Conservation (phyloP, 75 land plant genomes). For the Pinus taeda region DNA sequence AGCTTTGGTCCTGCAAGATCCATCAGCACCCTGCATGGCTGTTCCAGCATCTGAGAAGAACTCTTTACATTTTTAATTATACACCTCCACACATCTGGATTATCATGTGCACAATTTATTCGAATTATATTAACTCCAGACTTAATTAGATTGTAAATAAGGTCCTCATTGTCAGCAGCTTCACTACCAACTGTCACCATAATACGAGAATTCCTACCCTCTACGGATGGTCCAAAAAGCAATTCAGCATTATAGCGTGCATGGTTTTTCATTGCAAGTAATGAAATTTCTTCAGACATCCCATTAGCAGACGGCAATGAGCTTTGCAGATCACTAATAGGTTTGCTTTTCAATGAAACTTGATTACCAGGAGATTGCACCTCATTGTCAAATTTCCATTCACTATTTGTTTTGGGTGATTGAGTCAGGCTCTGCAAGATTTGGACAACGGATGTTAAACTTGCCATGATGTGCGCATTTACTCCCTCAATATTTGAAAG, state of each 20-base stretch:
- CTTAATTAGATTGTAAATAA: slow-evolving; percentile 34
- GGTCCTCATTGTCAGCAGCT: slow-evolving; percentile 28
- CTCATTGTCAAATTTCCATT: neutral
- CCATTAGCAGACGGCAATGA: neutral
- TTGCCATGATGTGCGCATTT: slow-evolving; percentile 39
- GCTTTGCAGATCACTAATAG: slow-evolving; percentile 2
- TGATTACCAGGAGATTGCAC: neutral
- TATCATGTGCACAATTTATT: slow-evolving; percentile 67
- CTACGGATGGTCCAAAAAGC: slow-evolving; percentile 32
- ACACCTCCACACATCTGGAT: slow-evolving; percentile 40
- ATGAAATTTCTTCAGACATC: slow-evolving; percentile 2
- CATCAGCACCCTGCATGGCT: slow-evolving; percentile 56
- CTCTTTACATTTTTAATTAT: slow-evolving; percentile 36
- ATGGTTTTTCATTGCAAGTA: slow-evolving; percentile 21
- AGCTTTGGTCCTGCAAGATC: slow-evolving; percentile 72
- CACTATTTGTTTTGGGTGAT: neutral
- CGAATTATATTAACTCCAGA: slow-evolving; percentile 45
- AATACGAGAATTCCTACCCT: slow-evolving; percentile 21
- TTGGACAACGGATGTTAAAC: slow-evolving; percentile 28
- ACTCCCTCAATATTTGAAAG: slow-evolving; percentile 36
- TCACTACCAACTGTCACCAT: slow-evolving; percentile 63
- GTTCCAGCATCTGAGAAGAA: slow-evolving; percentile 56
- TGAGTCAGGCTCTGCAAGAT: slow-evolving; percentile 14
- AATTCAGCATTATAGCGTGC: slow-evolving; percentile 21
- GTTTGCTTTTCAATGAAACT: neutral